A percentile compares a stretch with the other conserved stretches of the same genome.
Evolutionary conservation across 768 basidiomycete species (phyloP).

Genomic region (Mycena amicta): DNA sequence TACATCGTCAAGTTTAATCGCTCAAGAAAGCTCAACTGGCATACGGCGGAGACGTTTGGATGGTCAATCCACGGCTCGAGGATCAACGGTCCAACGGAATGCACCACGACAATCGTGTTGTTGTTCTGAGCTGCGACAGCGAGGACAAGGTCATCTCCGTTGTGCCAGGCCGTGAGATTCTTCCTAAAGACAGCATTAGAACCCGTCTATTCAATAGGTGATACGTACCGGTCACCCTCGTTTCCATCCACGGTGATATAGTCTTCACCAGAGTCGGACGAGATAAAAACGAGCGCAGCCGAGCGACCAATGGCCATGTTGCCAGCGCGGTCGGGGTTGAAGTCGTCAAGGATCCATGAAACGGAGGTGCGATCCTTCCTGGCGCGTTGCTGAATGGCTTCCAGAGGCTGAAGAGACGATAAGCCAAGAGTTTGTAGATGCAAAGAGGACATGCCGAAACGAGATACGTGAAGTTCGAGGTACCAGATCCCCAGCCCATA

Average conservation of each 20-base stretch:
- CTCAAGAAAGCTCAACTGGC: slow-evolving; percentile 26
- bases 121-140: slow-evolving; percentile 68
- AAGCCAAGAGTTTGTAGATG: not conserved
- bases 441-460: slow-evolving; percentile 54
- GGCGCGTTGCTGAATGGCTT: slow-evolving; percentile 78
- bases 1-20: not conserved
- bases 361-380: slow-evolving; percentile 65
- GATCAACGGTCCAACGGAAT: slow-evolving; percentile 63
- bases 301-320: slow-evolving; percentile 52
- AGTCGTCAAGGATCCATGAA: slow-evolving; percentile 73
- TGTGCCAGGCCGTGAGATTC: slow-evolving; percentile 75
- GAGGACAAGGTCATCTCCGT: slow-evolving; percentile 69
- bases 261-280: slow-evolving; percentile 82
- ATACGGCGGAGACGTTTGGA: slow-evolving; percentile 70
- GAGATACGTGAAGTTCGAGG: slow-evolving; percentile 77
- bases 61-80: slow-evolving; percentile 71
- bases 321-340: slow-evolving; percentile 54
- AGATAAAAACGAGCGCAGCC: slow-evolving; percentile 80
- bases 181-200: too few species aligned
- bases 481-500: slow-evolving; percentile 94
- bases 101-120: slow-evolving; percentile 73
- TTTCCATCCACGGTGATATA: slow-evolving; percentile 84
- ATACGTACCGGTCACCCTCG: slow-evolving; percentile 63
- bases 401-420: slow-evolving; percentile 55
- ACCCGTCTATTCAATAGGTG: too few species aligned